phyloP scores from a whole-genome alignment of 176 grass and related monocot genomes.

The Rhipidocladum racemiflorum region DNA sequence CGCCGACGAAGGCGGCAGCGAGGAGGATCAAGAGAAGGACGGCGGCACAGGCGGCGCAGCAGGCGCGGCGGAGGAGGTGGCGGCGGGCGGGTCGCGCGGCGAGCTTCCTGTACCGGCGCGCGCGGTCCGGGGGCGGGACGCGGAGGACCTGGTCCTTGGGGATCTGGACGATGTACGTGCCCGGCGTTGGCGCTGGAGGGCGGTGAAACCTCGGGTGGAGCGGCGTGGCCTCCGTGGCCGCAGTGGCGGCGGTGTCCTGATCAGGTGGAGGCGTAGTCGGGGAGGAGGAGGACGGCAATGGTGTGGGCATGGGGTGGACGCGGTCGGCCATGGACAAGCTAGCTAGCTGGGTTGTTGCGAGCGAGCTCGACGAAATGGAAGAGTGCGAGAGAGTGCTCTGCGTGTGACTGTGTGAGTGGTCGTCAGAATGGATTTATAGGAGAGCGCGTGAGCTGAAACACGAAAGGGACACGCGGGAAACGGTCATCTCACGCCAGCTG shows the following conservation, averaged over 20 bases:
- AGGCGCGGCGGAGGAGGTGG: conserved; percentile 28
- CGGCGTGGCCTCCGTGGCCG: conserved; percentile 12
- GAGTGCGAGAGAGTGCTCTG: too few relatives aligned
- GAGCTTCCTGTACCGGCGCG: conserved; percentile 44
- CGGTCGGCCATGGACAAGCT: conserved; percentile 33
- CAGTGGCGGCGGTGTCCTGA: not conserved
- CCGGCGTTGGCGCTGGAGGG: not conserved
- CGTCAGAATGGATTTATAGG: too few relatives aligned
- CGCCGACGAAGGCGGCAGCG: conserved; percentile 14
- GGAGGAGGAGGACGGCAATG: not conserved
- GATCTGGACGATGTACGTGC: conserved; percentile 67
- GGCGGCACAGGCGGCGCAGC: conserved; percentile 21
- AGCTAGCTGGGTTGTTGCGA: too few relatives aligned
- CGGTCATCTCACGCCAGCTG: too few relatives aligned
- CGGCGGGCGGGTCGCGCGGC: conserved; percentile 38
- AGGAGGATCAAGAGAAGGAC: conserved; percentile 24
- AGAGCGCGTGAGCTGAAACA: too few relatives aligned
- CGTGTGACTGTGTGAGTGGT: too few relatives aligned
- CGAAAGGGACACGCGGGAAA: too few relatives aligned
- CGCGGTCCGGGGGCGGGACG: conserved; percentile 57
- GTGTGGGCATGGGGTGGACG: conserved; percentile 38
- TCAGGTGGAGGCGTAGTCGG: not conserved
- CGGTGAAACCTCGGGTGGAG: conserved; percentile 25
- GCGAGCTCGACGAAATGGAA: not conserved
- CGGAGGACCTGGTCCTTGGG: conserved; percentile 86